These are phyloP conservation scores for Flaveria ramosissima DNA, from an alignment of 129 eudicot genomes.

Conservation along the genomic window DNA sequence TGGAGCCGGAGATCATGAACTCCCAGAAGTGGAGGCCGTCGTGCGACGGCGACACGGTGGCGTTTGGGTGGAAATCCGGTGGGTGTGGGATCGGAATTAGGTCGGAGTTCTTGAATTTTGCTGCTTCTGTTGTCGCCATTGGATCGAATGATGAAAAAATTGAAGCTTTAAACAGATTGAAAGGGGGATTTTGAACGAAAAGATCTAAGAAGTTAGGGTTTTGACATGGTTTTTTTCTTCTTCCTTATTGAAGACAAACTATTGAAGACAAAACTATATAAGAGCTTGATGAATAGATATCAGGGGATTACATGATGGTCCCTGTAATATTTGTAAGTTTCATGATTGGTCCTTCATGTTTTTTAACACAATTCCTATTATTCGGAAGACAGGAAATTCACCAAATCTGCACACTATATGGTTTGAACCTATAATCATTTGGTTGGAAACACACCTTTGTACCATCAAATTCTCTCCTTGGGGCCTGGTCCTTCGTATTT, in stretches of 20 bases:
- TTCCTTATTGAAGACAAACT: too few species aligned
- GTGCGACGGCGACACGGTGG: constrained; percentile 53
- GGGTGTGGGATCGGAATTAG: constrained; percentile 62
- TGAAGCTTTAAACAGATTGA: background rate
- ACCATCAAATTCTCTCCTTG: too few species aligned
- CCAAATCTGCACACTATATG: too few species aligned
- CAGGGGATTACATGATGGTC: background rate
- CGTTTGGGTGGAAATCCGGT: constrained; percentile 55
- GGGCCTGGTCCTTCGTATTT: too few species aligned
- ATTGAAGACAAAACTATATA: too few species aligned
- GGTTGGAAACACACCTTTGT: too few species aligned
- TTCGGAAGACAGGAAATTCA: too few species aligned
- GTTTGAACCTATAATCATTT: too few species aligned
- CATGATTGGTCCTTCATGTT: constrained; percentile 11
- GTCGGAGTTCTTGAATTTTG: constrained; percentile 70
- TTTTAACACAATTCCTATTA: too few species aligned
- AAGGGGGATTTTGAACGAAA: too few species aligned
- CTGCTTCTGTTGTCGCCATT: constrained; percentile 70
- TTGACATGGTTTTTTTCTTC: constrained; percentile 14
- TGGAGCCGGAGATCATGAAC: constrained; percentile 85
- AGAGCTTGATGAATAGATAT: background rate
- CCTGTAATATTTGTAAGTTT: background rate
- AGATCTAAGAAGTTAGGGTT: constrained; percentile 20
- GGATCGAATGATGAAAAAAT: background rate
- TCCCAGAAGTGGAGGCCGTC: constrained; percentile 88